Evolutionary conservation across 768 basidiomycete species (phyloP).

Genomic region (Lentinula sp.): DNA sequence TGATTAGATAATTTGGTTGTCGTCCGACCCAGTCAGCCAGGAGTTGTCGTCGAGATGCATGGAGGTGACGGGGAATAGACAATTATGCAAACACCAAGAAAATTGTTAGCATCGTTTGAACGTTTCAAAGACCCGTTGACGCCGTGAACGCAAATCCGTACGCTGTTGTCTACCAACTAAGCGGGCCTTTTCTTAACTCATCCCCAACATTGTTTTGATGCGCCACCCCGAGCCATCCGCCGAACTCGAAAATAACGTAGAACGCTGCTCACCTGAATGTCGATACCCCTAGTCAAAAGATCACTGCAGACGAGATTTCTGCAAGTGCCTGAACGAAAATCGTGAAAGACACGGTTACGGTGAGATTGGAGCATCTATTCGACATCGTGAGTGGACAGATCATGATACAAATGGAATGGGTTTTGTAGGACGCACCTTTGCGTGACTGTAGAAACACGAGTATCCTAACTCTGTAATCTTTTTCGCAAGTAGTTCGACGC

Average conservation of each 20-base stretch:
- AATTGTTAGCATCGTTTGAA: too few relatives aligned
- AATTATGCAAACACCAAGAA: too few relatives aligned
- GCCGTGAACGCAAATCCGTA: not conserved
- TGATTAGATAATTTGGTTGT: conserved; percentile 20
- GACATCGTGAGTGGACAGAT: not conserved
- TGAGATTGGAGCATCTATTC: conserved; percentile 90
- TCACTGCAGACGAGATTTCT: conserved; percentile 98
- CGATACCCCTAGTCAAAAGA: conserved; percentile 97
- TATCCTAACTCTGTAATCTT: conserved; percentile 99
- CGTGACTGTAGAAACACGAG: conserved; percentile 99
- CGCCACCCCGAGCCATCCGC: too few relatives aligned
- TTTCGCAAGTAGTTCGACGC: conserved; percentile 97
- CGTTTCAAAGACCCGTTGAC: too few relatives aligned
- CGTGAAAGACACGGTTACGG: conserved; percentile 99
- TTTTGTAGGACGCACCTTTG: conserved; percentile 37
- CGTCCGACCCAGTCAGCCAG: not conserved
- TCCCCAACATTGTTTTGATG: too few relatives aligned
- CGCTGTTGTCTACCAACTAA: too few relatives aligned
- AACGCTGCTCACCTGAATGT: conserved; percentile 51
- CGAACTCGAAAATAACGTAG: not conserved
- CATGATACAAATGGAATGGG: not conserved
- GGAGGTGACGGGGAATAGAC: too few relatives aligned
- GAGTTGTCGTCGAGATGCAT: not conserved
- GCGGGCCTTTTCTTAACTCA: too few relatives aligned
- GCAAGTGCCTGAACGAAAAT: conserved; percentile 97